These are phyloP conservation scores for Passalora sequoiae DNA, from an alignment of 2,329 filamentous ascomycete genomes.

Conservation along the genomic window DNA sequence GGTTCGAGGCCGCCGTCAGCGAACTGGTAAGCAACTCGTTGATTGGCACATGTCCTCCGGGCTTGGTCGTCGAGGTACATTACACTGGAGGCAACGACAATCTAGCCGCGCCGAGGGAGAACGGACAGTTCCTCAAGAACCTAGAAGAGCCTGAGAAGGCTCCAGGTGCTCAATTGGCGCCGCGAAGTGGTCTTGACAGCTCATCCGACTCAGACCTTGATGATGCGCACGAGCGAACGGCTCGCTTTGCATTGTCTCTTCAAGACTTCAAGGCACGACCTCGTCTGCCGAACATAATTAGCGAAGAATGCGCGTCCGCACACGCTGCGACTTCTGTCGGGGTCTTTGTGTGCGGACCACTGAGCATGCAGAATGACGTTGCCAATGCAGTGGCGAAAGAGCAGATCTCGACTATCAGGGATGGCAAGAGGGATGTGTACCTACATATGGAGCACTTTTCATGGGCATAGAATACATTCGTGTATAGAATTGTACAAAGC, in stretches of 20 bases:
- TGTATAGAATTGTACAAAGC: too few species aligned
- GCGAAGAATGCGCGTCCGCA: slow-evolving; percentile 21
- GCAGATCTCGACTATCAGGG: slow-evolving; percentile 37
- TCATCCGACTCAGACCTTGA: slow-evolving; percentile 8
- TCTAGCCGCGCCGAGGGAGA: background rate
- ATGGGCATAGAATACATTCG: slow-evolving; percentile 34
- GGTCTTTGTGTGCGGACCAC: slow-evolving; percentile 43
- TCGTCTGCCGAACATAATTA: slow-evolving; percentile 27
- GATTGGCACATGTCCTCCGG: slow-evolving; percentile 15
- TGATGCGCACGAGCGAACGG: slow-evolving; percentile 11
- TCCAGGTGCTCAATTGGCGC: slow-evolving; percentile 2
- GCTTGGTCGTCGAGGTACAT: slow-evolving; percentile 18
- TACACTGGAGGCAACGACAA: slow-evolving; percentile 18
- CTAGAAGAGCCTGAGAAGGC: slow-evolving; percentile 15
- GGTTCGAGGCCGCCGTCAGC: slow-evolving; percentile 34
- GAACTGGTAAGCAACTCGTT: slow-evolving; percentile 15
- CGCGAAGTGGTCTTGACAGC: background rate
- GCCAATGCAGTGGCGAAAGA: slow-evolving; percentile 44
- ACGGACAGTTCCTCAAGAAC: slow-evolving; percentile 14
- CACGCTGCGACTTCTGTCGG: slow-evolving; percentile 22
- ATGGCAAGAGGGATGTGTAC: slow-evolving; percentile 35
- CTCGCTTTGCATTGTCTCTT: slow-evolving; percentile 2
- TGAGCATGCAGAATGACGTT: slow-evolving; percentile 46
- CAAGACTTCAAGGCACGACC: slow-evolving; percentile 27
- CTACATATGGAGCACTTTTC: slow-evolving; percentile 48